Base-by-base conservation (phyloP, 2,329 filamentous ascomycete species). In the Sporothrix protearum region DNA sequence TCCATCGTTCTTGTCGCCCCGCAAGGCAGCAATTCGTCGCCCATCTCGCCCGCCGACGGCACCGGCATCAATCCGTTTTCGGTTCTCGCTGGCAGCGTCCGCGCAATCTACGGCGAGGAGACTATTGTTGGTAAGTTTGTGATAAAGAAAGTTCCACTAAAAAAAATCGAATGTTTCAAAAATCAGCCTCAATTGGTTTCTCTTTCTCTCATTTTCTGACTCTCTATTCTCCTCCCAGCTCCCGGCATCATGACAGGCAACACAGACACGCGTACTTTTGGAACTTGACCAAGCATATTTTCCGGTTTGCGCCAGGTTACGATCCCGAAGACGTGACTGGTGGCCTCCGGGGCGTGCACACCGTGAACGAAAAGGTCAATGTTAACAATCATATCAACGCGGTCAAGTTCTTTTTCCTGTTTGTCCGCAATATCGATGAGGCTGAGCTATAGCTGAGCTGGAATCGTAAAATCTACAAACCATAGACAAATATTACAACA, bases 31-130 rank as follows among this genome's bases (percentile, higher is more conserved):
- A 82, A 88, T 67, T 83, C 85, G 0, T 86, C 88, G 0, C 88
- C 88, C 2, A 81, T 90, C 0, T 86, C 88, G 0, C 86, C 88
- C 0, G 87, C 85, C 0, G 78, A 80, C 3, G 80, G 81, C 0
- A 78, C 81, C n/a, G 77, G 74, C 68, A 77, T 78, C 9, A 80
- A 80, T 8, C 81, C 83, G 0, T 88, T 83, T 78, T 77, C 81
- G 3, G 76, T 86, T 2, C 81, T 89, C 25, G 83, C 86, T 0
- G 86, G 85, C 2, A 88, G 85, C 0, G 84, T 78, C 70, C 82
- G 81, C 71, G 85, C 79, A 42, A 75, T 86, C 1, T 85, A 84
- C 53, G 82, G 85, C 0, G 79, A 83, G 2, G 81, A 84, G 1
- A 78, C 85, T 1, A 79, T 89, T 3, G 83, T 89, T n/a, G 57